Conservation (phyloP, 345 rosid species). For the Eucalyptus microcorys region DNA sequence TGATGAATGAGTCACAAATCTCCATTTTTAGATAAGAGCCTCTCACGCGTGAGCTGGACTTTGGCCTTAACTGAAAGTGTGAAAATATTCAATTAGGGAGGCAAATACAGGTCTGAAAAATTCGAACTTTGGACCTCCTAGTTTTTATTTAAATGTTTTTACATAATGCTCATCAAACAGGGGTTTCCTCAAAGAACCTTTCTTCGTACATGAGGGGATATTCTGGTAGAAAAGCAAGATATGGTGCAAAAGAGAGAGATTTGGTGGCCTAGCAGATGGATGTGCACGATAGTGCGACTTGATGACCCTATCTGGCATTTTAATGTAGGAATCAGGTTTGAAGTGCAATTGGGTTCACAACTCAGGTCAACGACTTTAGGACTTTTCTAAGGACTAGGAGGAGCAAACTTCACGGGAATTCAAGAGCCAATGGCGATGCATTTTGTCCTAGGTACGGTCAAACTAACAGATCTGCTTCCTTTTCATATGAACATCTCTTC, state of each 20-base stretch:
- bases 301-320: neutral
- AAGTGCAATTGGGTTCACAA: neutral
- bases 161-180: neutral
- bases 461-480: neutral
- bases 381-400: neutral
- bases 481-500: neutral
- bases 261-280: neutral
- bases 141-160: too few species aligned
- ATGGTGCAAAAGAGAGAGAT: neutral
- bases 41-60: rapidly evolving
- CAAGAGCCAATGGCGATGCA: neutral
- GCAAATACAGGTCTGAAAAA: too few species aligned
- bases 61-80: too few species aligned
- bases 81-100: too few species aligned
- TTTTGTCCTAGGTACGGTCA: neutral
- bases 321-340: neutral
- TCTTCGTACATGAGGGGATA: neutral
- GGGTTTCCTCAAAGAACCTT: neutral
- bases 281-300: neutral
- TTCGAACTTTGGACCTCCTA: rapidly evolving
- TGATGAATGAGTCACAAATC: neutral
- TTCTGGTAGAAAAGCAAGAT: neutral
- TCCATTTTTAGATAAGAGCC: neutral
- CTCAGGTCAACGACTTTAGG: neutral
- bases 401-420: neutral